Evolutionary conservation across 352 stramenopile species (phyloP), one percentile per base, ranked within the genome.

Genomic region (Achlya hypogyna): DNA sequence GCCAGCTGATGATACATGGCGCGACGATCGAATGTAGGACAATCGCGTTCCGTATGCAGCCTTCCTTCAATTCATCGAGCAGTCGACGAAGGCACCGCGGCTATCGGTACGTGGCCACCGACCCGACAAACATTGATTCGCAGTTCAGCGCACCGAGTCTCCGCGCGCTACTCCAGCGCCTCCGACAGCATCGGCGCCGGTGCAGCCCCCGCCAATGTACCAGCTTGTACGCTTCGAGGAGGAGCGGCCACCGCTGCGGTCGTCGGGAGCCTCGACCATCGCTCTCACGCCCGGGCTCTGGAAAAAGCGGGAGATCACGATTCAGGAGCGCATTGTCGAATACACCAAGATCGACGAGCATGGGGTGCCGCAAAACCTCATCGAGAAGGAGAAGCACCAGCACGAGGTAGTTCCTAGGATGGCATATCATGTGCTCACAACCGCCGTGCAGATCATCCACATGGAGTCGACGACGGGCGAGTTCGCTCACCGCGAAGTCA

Each of bases 281-380:
- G 23, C n/a, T 6, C 54, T 64, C 5, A 58, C 80, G 3, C 81
- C 83, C 8, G 85, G 83, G 5, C 74, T 92, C 6, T 94, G 85
- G 86, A 94, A 93, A 70, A 94, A 94, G 54, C 82, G 86, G 27
- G 84, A 94, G 71, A 79, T 91, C 32, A 91, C 85, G 31, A 91
- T 94, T 65, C 85, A 94, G 62, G 85, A 94, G 53, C 78, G 81
- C n/a, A 88, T 89, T 59, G 89, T 77, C 42, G 81, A 94, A 71
- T 91, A 94, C 77, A 94, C 83, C 43, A 94, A 91, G 75, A 94
- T 94, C 60, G 86, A 93, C 63, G 83, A 93, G 28, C 79, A 82
- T 18, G 84, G 86, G 10, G 74, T 77, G 40, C 71, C 82, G 22
- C 86, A 94, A 71, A 73, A 84, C 20, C 67, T 94, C 23, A 81